Percentiles rank a stretch among this genome's conserved stretches.
These are phyloP conservation scores for Phaseolus coccineus DNA, from an alignment of 331 rosid species.

Conservation along the genomic window DNA sequence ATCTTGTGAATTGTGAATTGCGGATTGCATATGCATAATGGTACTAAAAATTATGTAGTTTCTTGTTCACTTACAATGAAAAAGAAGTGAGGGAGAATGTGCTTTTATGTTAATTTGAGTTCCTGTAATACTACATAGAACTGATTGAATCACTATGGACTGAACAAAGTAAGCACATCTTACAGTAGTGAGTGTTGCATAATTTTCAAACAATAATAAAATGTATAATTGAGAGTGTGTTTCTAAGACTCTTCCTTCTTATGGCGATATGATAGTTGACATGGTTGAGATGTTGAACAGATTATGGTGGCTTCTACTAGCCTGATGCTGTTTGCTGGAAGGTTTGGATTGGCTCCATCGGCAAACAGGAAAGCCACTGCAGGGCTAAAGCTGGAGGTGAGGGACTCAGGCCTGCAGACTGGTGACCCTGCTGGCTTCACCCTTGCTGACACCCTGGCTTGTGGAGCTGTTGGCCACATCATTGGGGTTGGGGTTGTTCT, in stretches of 20 bases:
- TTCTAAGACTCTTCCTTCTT: no score
- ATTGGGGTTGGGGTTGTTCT: conserved; percentile 97
- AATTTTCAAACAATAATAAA: no score
- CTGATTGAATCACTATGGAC: not conserved
- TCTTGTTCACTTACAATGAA: not conserved
- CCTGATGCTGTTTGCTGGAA: conserved; percentile 94
- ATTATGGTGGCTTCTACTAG: conserved; percentile 82
- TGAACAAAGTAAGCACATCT: not conserved
- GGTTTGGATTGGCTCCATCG: conserved; percentile 95
- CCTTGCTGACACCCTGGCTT: conserved; percentile 97
- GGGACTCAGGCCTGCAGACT: conserved; percentile 94
- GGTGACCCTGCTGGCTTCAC: conserved; percentile 99
- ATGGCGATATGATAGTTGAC: no score
- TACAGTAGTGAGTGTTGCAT: no score
- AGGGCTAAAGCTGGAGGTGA: conserved; percentile 78
- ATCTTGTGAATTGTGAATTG: not conserved
- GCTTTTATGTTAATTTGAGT: not conserved
- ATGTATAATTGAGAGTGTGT: no score
- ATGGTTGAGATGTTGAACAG: conserved; percentile 42
- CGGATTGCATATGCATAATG: not conserved
- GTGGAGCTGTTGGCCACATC: conserved; percentile 86
- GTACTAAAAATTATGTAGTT: not conserved
- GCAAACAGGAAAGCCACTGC: conserved; percentile 95
- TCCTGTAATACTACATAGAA: no score
- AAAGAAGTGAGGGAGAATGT: not conserved